These are phyloP conservation scores for Phytophthora sojae DNA, from an alignment of 352 stramenopile species.

Conservation along the genomic window DNA sequence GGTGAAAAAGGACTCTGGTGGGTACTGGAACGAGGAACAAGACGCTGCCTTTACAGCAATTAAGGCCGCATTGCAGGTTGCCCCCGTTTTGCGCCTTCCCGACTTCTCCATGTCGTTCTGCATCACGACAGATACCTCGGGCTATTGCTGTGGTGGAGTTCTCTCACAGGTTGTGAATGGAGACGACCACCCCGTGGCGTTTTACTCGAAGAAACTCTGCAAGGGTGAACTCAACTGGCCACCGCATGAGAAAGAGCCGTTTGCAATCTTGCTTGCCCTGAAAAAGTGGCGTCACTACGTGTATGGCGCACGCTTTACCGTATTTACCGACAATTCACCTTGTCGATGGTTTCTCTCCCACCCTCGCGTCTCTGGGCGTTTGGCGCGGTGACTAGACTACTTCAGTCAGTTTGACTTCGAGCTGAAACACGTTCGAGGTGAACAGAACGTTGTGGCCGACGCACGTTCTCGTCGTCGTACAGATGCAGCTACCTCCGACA, in stretches of 20 bases:
- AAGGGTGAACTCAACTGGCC: neutral
- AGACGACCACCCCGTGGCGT: neutral
- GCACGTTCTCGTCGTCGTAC: neutral
- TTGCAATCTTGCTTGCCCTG: neutral
- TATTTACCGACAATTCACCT: neutral
- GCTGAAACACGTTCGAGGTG: neutral
- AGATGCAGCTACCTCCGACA: neutral
- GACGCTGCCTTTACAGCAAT: neutral
- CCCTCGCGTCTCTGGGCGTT: neutral
- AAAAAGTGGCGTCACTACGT: neutral
- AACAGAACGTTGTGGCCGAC: neutral
- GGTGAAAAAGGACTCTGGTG: neutral
- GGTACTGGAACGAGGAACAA: neutral
- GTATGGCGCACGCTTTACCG: neutral
- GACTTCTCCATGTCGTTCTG: neutral
- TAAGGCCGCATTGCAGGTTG: neutral
- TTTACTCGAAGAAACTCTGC: neutral
- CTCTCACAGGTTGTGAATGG: neutral
- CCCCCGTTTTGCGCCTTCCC: neutral
- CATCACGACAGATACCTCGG: neutral
- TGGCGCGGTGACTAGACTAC: neutral
- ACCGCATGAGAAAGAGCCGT: neutral
- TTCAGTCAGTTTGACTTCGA: neutral
- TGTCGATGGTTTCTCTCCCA: neutral
- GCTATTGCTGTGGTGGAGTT: neutral